Evolutionary conservation across 1,284 basidiomycete genomes (phyloP), one percentile per base, ranked within the genome.

Genomic region (Entoloma clypeatum): DNA sequence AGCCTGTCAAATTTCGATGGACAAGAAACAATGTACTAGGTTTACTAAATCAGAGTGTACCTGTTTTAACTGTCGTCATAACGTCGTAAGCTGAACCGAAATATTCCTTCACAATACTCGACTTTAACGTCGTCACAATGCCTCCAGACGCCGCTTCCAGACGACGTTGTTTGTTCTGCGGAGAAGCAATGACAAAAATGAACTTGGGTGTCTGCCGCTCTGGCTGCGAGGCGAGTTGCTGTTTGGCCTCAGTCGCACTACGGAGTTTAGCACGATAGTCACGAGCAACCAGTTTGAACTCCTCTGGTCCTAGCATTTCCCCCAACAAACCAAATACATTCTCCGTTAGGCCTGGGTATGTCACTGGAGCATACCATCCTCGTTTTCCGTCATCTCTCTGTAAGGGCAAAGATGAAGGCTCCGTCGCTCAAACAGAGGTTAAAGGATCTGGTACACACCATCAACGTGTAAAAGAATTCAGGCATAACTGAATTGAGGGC

Each of bases 381-480:
- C 33, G n/a, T n/a, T n/a, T 42, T 17, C 25, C 40, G 16, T 36
- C 18, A 25, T n/a, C 11, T 16, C 25, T 30, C 33, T 42, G 36
- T 36, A n/a, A 17, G 19, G 13, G 34, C 16, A n/a, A n/a, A n/a
- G n/a, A n/a, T n/a, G 33, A 36, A 26, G 35, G 35, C n/a, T 27
- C 23, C 24, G 27, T 32, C n/a, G 22, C n/a, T 7, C 25, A 19
- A 36, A 36, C 30, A 11, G n/a, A 28, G 24, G 25, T 4, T 36
- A 24, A n/a, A n/a, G 26, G n/a, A 27, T 18, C 22, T 24, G 11
- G 37, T 43, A 33, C 36, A 32, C 36, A 43, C 41, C 13, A 26
- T 38, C 23, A 17, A 9, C 29, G 36, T 43, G 41, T 43, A 43
- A 31, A 43, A 38, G 36, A 33, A 43, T 38, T 38, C n/a, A 27